phyloP scores from a whole-genome alignment of 169 alveolate species.

The Plasmodium relictum region DNA sequence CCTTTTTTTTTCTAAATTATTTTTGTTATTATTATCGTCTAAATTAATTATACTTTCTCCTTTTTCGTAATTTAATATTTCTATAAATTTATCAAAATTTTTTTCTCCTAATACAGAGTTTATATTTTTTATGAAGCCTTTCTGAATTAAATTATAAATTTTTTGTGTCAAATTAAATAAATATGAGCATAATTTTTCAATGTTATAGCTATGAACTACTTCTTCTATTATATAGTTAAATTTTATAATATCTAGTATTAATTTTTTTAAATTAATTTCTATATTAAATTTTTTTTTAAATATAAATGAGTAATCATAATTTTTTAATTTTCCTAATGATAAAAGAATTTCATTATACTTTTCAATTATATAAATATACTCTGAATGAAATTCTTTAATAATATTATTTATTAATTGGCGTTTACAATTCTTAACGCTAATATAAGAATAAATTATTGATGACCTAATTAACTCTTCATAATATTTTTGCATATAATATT shows the following conservation, averaged over 20 bases:
- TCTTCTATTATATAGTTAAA: constrained; percentile 45
- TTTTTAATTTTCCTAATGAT: constrained; percentile 11
- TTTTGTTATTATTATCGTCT: background rate
- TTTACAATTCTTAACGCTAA: constrained; percentile 58
- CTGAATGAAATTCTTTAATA: constrained; percentile 4
- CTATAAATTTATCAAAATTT: constrained; percentile 22
- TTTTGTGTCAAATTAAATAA: constrained; percentile 40
- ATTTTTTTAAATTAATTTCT: constrained; percentile 35
- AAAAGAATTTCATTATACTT: constrained; percentile 19
- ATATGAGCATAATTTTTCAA: constrained; percentile 54
- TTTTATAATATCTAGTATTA: constrained; percentile 27
- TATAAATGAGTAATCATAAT: constrained; percentile 17
- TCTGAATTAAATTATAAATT: background rate
- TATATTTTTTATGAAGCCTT: constrained; percentile 13
- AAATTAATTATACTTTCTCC: background rate
- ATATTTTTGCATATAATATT: background rate
- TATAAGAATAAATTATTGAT: constrained; percentile 54
- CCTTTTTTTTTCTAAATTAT: background rate
- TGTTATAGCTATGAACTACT: constrained; percentile 7
- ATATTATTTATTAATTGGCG: constrained; percentile 30
- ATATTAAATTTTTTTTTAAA: background rate
- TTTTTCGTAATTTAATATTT: background rate
- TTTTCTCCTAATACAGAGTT: constrained; percentile 1
- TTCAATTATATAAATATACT: constrained; percentile 38
- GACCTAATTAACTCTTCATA: constrained; percentile 24